Base-by-base conservation (phyloP, 768 basidiomycete species). In the Lactarius sp. region DNA sequence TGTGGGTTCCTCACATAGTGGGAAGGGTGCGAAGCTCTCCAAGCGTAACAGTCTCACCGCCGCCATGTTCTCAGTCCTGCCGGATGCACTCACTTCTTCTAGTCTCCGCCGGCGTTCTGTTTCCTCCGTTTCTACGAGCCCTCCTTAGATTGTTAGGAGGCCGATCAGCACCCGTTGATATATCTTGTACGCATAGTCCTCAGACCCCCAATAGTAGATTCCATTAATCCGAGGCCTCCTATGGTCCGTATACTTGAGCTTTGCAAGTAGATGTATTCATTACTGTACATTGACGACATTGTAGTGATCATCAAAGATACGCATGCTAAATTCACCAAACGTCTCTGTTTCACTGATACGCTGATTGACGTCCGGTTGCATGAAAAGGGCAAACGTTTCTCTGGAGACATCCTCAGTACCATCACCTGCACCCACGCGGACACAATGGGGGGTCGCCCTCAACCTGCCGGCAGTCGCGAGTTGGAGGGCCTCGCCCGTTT, bases 401-500 rank as follows among this genome's bases (percentile, higher is more conserved):
- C 96, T 80, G 5, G 82, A 84, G 31, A 94, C 80, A 31, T 74
- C 76, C 9, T 80, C 80, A 13, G 76, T 73, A 16, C 77, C 75
- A 56, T 73, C 63, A 42, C 76, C 77, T 4, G 73, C 73, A 6
- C 87, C 92, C 6, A 92, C 86, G 64, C 87, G 84, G 49, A 98
- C 96, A 68, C 92, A 97, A 69, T 98, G 96, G 13, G 96, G 96
- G 0, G 97, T 99, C 0, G 97, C 97, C 49, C 87, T 83, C 16
- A 99, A 79, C 60, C 80, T 83, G 14, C 86, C 84, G 10, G 80
- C 84, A 1, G 96, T 98, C 27, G 95, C 87, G 27, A 98, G 78
- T 73, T 97, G 87, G 22, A 99, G 83, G 9, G 96, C 92, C 76
- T 99, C 94, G 6, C 97, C 97, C 0, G 94, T 98, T 74, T 99